phyloP scores from a whole-genome alignment of 805 yeast genomes.

The Zygosaccharomyces siamensis region DNA sequence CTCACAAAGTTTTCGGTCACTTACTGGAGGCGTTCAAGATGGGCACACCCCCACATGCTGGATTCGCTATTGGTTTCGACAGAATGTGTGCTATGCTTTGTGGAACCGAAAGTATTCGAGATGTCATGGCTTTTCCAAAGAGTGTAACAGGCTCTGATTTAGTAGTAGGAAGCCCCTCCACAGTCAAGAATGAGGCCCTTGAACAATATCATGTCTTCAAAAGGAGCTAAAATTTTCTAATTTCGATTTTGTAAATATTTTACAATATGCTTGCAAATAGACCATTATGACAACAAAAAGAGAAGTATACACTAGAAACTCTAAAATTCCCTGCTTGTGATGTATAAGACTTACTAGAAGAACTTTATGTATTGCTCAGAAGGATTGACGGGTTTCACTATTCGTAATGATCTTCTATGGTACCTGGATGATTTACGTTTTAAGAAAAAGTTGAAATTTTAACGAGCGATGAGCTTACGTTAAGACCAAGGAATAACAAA shows the following conservation, averaged over 20 bases:
- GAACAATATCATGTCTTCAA: slow-evolving; percentile 47
- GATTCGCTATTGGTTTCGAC: slow-evolving; percentile 93
- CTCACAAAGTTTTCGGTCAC: slow-evolving; percentile 75
- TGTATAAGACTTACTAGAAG: not conserved
- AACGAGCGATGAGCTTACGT: not conserved
- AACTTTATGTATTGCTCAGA: too few species aligned
- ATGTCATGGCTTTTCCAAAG: slow-evolving; percentile 95
- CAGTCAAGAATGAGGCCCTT: slow-evolving; percentile 48
- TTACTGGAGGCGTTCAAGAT: slow-evolving; percentile 70
- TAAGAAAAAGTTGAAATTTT: slow-evolving; percentile 7
- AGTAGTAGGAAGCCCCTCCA: slow-evolving; percentile 81
- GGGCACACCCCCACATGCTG: slow-evolving; percentile 99
- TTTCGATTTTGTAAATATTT: slow-evolving; percentile 1
- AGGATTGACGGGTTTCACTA: too few species aligned
- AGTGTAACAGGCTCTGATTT: slow-evolving; percentile 83
- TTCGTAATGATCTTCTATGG: not conserved
- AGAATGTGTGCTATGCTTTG: slow-evolving; percentile 85
- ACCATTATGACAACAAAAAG: not conserved
- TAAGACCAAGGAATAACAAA: not conserved
- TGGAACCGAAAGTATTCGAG: slow-evolving; percentile 75
- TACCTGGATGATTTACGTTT: not conserved
- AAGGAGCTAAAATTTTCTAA: slow-evolving; percentile 6
- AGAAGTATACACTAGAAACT: not conserved
- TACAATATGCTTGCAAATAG: not conserved
- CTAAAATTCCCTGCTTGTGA: not conserved